A percentile compares a stretch with the other conserved stretches of the same genome.
Conservation (phyloP, 805 yeast genomes). For the Kodamaea neixiangensis region DNA sequence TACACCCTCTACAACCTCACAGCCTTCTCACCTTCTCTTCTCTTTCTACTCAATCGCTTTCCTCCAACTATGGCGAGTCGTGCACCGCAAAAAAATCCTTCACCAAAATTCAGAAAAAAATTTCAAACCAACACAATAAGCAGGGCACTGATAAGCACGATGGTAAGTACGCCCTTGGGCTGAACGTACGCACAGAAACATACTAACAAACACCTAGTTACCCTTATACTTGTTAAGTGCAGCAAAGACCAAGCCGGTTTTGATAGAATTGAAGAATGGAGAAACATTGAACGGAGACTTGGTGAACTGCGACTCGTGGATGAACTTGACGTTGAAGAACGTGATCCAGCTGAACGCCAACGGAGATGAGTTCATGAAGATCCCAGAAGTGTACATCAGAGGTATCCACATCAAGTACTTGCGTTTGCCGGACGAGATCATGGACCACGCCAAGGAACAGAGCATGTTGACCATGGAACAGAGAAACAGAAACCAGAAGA, state of each 20-base stretch:
- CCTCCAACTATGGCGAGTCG: constrained; percentile 1
- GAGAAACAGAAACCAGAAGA: constrained; percentile 47
- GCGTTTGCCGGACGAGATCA: constrained; percentile 73
- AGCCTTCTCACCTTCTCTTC: no score
- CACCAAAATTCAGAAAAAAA: constrained; percentile 7
- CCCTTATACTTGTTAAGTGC: constrained; percentile 90
- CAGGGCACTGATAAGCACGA: constrained; percentile 1
- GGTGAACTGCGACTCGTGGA: constrained; percentile 88
- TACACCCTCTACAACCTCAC: background rate
- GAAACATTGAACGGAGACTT: constrained; percentile 84
- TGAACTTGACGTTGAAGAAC: constrained; percentile 84
- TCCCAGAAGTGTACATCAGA: constrained; percentile 76
- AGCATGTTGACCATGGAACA: constrained; percentile 52
- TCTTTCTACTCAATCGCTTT: no score
- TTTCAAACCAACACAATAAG: constrained; percentile 11
- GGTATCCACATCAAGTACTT: constrained; percentile 82
- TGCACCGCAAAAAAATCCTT: constrained; percentile 3
- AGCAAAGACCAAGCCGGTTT: constrained; percentile 83
- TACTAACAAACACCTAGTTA: constrained; percentile 48
- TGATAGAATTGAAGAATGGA: constrained; percentile 89
- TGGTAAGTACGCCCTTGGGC: constrained; percentile 7
- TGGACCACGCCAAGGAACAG: constrained; percentile 74
- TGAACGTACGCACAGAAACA: background rate
- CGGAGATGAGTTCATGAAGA: constrained; percentile 62
- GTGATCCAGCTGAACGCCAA: constrained; percentile 66